Base-by-base conservation (phyloP, 345 rosid species). In the Camelina neglecta region DNA sequence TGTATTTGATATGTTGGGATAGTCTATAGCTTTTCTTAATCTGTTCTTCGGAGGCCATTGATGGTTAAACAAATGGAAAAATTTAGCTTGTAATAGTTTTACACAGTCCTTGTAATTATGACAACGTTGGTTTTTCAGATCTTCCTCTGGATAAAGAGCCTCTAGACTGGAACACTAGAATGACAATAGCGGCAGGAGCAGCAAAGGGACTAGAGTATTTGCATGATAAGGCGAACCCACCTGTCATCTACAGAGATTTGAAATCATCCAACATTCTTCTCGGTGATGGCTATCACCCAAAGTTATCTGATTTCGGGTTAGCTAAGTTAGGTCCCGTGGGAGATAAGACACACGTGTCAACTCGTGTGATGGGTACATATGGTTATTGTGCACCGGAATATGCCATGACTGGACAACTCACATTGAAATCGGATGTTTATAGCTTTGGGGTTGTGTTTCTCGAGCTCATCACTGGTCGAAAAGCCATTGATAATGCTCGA, bases 311-410 rank as follows among this genome's bases (percentile, higher is more conserved):
- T 82, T 95, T 95, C 3, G 99, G 99, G 59, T 89, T 95, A 60
- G 99, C 99, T 38, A 95, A 92, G 76, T 77, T 95, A 47, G 99
- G 99, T 10, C 99, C 99, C 39, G 99, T 95, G 44, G 99, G 99
- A 18, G 99, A 95, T 76, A 90, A 95, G 79, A 92, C 99, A 62
- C 99, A 95, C 47, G 99, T 95, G 77, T 95, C 97, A 8, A 94
- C 98, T 6, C 93, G 99, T 67, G 99, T 95, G 65, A 95, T 95
- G 99, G 99, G 99, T 7, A 95, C 99, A n/a, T 90, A 95, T 48
- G 99, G 97, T 73, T 95, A 94, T 68, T 94, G 98, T 85, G 98
- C 98, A 35, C 98, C 98, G 0, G 98, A 94, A 74, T 94, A 94
- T 71, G 99, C 99, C 24, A 95, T 95, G 99, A 95, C 99, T 0